Evolutionary conservation across 345 rosid genomes (phyloP).

Genomic region (Aurinia saxatilis): DNA sequence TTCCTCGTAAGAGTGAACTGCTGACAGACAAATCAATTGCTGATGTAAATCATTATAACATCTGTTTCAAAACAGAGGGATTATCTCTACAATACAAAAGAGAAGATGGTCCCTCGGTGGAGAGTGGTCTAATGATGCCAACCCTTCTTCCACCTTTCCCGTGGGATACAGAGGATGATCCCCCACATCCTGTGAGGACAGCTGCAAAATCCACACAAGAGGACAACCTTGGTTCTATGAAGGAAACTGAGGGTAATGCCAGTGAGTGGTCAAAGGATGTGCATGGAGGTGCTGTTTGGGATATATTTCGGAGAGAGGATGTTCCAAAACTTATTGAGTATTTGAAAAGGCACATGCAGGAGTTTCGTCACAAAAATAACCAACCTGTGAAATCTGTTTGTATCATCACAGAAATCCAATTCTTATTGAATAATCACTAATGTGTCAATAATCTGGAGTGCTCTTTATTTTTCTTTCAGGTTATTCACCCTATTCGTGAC

Average conservation of each 20-base stretch:
- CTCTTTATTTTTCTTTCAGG: slow-evolving; percentile 41
- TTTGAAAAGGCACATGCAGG: slow-evolving; percentile 55
- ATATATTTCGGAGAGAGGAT: slow-evolving; percentile 68
- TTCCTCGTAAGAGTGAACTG: background rate
- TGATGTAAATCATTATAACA: slow-evolving; percentile 2
- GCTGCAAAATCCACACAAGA: background rate
- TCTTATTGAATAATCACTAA: background rate
- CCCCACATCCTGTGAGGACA: background rate
- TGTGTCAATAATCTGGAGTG: slow-evolving; percentile 4
- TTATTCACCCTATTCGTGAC: slow-evolving; percentile 69
- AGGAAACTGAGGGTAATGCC: slow-evolving; percentile 1
- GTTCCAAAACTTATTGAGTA: slow-evolving; percentile 61
- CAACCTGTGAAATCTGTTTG: slow-evolving; percentile 14
- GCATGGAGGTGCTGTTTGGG: slow-evolving; percentile 71
- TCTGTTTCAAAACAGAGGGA: background rate
- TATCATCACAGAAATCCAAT: background rate
- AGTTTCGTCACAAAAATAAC: slow-evolving; percentile 51
- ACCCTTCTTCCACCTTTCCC: background rate
- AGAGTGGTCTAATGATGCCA: background rate
- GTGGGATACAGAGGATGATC: background rate
- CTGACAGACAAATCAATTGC: too few relatives aligned
- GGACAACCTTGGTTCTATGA: background rate
- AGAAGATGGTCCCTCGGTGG: slow-evolving; percentile 8
- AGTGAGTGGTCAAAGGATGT: background rate
- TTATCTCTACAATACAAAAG: slow-evolving; percentile 2